phyloP scores from a whole-genome alignment of 2,329 filamentous ascomycete genomes.

The Aspergillus calidoustus region DNA sequence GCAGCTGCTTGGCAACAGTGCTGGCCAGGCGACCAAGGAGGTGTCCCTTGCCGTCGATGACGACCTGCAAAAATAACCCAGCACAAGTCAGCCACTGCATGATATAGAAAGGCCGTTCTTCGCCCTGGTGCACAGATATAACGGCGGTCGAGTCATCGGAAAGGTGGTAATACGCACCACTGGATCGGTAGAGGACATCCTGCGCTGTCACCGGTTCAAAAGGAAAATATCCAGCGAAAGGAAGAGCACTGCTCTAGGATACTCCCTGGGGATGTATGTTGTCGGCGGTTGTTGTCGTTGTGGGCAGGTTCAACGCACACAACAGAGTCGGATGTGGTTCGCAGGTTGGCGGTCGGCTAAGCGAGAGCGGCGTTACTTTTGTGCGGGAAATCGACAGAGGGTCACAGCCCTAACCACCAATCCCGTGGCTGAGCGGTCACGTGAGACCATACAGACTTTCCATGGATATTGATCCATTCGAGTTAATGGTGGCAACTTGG shows the following conservation, averaged over 20 bases:
- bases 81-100: conserved; percentile 47
- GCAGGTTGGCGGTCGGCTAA: conserved; percentile 41
- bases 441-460: conserved; percentile 22
- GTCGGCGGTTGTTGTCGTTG: conserved; percentile 54
- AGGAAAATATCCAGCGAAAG: conserved; percentile 47
- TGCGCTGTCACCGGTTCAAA: conserved; percentile 51
- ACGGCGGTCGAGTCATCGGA: conserved; percentile 11
- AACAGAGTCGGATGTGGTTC: conserved; percentile 47
- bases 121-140: conserved; percentile 9
- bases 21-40: conserved; percentile 98
- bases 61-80: conserved; percentile 67
- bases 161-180: conserved; percentile 57
- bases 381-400: conserved; percentile 41
- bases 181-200: conserved; percentile 70
- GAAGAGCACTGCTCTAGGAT: conserved; percentile 48
- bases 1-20: conserved; percentile 98
- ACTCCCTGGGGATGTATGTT: conserved; percentile 49
- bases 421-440: conserved; percentile 28
- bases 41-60: conserved; percentile 99
- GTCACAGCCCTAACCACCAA: conserved; percentile 48
- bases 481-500: background rate
- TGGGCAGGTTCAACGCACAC: conserved; percentile 49
- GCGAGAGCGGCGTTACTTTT: conserved; percentile 43
- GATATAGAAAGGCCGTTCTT: background rate
- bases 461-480: background rate